Conservation (phyloP, 495 filamentous ascomycete species). For the Durotheca rogersii region DNA sequence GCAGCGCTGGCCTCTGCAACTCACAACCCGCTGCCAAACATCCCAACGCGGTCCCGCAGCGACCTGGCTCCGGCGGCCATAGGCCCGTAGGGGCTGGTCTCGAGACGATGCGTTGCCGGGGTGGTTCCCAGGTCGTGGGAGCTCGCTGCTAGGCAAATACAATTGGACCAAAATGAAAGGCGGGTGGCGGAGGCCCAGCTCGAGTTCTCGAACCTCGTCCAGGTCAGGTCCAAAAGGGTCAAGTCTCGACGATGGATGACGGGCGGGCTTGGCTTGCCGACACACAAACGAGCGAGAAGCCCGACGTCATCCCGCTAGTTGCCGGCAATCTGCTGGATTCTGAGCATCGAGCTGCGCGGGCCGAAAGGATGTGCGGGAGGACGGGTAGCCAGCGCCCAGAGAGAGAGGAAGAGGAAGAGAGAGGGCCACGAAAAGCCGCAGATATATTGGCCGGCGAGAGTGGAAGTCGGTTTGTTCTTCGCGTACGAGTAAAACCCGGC, state of each 20-base stretch:
- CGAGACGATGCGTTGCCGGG: conserved; percentile 5
- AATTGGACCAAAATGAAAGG: neutral
- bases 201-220: conserved; percentile 23
- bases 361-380: no score
- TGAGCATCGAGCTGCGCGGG: no score
- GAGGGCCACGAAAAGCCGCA: no score
- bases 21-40: no score
- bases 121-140: conserved; percentile 1
- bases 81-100: conserved; percentile 10
- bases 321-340: conserved; percentile 19
- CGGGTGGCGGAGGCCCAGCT: conserved; percentile 10
- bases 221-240: conserved; percentile 26
- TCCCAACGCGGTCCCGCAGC: conserved; percentile 13
- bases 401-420: no score
- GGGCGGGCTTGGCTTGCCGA: conserved; percentile 24
- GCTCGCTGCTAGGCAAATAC: conserved; percentile 7
- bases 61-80: conserved; percentile 2
- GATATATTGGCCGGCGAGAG: no score
- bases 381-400: no score
- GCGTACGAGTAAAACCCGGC: no score
- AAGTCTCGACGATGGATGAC: conserved; percentile 18
- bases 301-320: conserved; percentile 28
- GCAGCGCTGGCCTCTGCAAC: neutral
- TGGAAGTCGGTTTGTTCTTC: no score
- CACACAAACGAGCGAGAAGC: conserved; percentile 21